phyloP scores from a whole-genome alignment of 306 rosid species.

The Dalbergia oliveri region DNA sequence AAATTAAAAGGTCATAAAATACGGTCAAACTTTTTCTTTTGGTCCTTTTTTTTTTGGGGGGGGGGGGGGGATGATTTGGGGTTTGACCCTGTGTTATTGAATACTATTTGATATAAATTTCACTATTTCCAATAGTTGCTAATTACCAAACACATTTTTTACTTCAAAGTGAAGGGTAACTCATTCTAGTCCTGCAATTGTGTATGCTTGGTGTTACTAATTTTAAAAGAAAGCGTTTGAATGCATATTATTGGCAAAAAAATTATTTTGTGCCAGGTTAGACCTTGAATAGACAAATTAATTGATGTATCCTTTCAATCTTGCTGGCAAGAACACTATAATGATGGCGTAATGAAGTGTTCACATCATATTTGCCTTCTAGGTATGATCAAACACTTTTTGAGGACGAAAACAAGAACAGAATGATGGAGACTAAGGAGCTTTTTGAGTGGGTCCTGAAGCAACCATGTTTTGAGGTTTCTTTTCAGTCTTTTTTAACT shows the following conservation, averaged over 20 bases:
- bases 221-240: neutral
- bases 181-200: neutral
- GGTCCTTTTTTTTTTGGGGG: too few relatives aligned
- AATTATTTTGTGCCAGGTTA: neutral
- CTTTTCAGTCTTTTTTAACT: constrained; percentile 20
- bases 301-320: constrained; percentile 15
- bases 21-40: neutral
- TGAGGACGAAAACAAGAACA: constrained; percentile 93
- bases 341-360: constrained; percentile 24
- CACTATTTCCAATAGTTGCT: neutral
- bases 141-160: neutral
- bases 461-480: constrained; percentile 98
- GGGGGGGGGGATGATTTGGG: neutral
- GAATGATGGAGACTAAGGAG: constrained; percentile 97
- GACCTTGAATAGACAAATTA: neutral
- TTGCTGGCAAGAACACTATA: constrained; percentile 26
- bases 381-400: constrained; percentile 99
- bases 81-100: neutral
- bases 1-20: neutral
- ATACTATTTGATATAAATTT: constrained; percentile 2
- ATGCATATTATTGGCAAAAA: neutral
- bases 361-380: constrained; percentile 45
- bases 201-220: constrained; percentile 12
- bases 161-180: constrained; percentile 15
- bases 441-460: constrained; percentile 94